Evolutionary conservation across 352 stramenopile species (phyloP), one percentile per base, ranked within the genome.

Genomic region (Globisporangium radiosum): DNA sequence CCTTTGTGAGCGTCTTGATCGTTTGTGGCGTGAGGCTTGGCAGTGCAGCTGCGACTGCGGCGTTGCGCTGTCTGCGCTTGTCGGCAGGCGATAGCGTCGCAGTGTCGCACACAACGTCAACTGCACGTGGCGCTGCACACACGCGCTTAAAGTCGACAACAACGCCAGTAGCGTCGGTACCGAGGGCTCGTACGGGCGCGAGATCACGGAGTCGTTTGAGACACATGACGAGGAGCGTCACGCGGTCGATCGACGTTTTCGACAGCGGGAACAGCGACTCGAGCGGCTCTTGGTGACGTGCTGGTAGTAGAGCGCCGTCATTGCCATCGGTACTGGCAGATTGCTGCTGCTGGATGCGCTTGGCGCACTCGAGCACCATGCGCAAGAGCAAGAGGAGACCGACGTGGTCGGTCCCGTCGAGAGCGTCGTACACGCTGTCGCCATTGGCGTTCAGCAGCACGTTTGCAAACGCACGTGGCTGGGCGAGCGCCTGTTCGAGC

Each of bases 321-420:
- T 44, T 11, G 42, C 11, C 43, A 47, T 47, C 5, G 11, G 9
- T 17, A 5, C 6, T 47, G 43, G 15, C 43, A 15, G 11, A 11
- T 5, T 19, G 14, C 17, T 54, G 44, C 15, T 52, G 15, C 2
- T 57, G 14, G 5, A 75, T 53, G 8, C 83, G 75, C 64, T 91
- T 92, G 0, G 81, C 87, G 64, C 81, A 91, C 59, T 92, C 83
- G 10, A 92, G 57, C 17, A 88, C 62, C 77, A 89, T 90, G 4
- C 83, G 70, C 17, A 90, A 64, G 14, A 88, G 68, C 7, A 92
- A 60, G 13, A 92, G 70, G 17, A 90, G 66, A 0, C 77, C 83
- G 43, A 92, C 76, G 52, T 92, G 83, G 55, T 92, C 83, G 0
- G 68, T 81, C 9, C 83, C 83, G 47, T 75, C 60, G 1, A 92